Evolutionary conservation across 371 early-diverging fungal genomes (phyloP).

Genomic region (Batrachochytrium dendrobatidis): DNA sequence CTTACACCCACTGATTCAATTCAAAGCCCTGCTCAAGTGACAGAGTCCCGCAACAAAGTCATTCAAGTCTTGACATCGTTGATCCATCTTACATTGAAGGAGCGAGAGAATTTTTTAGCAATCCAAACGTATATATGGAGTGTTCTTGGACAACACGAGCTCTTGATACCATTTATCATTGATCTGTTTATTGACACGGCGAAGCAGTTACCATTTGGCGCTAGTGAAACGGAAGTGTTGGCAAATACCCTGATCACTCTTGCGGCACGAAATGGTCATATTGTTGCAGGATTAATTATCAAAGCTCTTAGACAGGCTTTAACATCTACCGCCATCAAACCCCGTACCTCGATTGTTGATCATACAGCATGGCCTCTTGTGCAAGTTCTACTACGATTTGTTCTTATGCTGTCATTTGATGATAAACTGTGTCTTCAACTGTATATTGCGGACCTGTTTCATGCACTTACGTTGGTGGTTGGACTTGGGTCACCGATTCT

Average conservation of each 20-base stretch:
- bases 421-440: slow-evolving; percentile 63
- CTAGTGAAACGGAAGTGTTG: slow-evolving; percentile 73
- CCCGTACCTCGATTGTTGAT: slow-evolving; percentile 61
- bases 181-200: slow-evolving; percentile 74
- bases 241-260: slow-evolving; percentile 82
- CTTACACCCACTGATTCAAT: slow-evolving; percentile 2
- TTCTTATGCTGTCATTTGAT: slow-evolving; percentile 78
- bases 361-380: slow-evolving; percentile 86
- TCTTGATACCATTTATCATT: slow-evolving; percentile 69
- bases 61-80: slow-evolving; percentile 68
- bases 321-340: slow-evolving; percentile 66
- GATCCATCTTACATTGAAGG: slow-evolving; percentile 77
- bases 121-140: slow-evolving; percentile 79
- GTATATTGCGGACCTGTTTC: slow-evolving; percentile 81
- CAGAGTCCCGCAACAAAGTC: slow-evolving; percentile 38
- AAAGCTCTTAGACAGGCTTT: slow-evolving; percentile 68
- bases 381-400: slow-evolving; percentile 74
- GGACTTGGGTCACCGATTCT: slow-evolving; percentile 80
- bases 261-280: slow-evolving; percentile 63
- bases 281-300: slow-evolving; percentile 66
- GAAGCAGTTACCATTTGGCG: slow-evolving; percentile 71
- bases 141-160: slow-evolving; percentile 69
- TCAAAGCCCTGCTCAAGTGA: not conserved
- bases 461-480: slow-evolving; percentile 71
- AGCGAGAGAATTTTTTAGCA: slow-evolving; percentile 54